Evolutionary conservation across 352 stramenopile genomes (phyloP).

Genomic region (Pythium scleroteichum): DNA sequence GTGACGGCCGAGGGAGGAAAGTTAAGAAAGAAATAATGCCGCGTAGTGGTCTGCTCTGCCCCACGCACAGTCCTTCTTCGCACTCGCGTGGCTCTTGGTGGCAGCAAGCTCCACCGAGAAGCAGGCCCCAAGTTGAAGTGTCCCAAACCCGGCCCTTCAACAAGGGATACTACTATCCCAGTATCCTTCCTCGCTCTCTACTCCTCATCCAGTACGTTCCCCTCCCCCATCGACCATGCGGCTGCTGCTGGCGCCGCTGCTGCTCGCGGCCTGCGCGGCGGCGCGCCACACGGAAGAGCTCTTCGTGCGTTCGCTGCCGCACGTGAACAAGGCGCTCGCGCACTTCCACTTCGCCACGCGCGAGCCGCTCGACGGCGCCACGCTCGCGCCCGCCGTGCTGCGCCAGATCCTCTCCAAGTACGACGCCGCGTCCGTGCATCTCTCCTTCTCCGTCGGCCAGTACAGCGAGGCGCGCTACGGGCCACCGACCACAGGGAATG

Average conservation of each 20-base stretch:
- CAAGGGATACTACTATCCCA: constrained; percentile 7
- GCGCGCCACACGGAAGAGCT: constrained; percentile 54
- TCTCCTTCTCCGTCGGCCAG: constrained; percentile 67
- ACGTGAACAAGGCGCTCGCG: constrained; percentile 47
- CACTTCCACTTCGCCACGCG: constrained; percentile 56
- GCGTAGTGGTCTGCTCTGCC: too few species aligned
- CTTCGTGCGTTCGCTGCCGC: constrained; percentile 48
- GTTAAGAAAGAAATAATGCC: too few species aligned
- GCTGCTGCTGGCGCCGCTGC: background rate
- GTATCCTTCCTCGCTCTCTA: background rate
- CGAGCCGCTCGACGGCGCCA: constrained; percentile 16
- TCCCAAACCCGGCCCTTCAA: constrained; percentile 3
- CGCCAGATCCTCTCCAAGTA: constrained; percentile 76
- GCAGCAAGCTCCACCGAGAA: too few species aligned
- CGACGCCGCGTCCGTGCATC: constrained; percentile 59
- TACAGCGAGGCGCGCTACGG: constrained; percentile 59
- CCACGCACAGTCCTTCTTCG: too few species aligned
- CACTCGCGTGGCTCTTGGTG: too few species aligned
- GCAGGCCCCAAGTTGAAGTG: constrained; percentile 12
- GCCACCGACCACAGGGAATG: constrained; percentile 15
- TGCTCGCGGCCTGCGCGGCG: background rate
- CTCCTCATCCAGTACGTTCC: background rate
- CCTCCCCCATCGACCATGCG: background rate
- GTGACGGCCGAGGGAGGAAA: too few species aligned
- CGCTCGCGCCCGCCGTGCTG: constrained; percentile 54